A percentile compares a stretch with the other conserved stretches of the same genome.
These are phyloP conservation scores for Amaranthus tricolor DNA, from an alignment of 179 eudicot genomes.

Conservation along the genomic window DNA sequence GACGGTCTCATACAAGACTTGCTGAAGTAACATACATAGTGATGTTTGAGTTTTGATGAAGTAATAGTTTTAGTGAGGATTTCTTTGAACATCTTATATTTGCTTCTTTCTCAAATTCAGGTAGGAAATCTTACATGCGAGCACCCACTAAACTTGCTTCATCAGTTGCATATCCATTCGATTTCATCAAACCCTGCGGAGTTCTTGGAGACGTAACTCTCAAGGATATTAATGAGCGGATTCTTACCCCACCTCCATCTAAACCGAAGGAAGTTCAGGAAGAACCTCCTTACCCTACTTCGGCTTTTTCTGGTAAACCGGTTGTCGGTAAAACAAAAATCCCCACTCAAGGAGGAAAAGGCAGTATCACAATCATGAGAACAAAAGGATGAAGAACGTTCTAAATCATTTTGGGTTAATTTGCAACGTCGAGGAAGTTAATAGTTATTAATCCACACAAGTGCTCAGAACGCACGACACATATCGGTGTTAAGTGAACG, in stretches of 20 bases:
- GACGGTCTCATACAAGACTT: too few relatives aligned
- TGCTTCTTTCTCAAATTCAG: constrained; percentile 31
- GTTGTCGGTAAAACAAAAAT: constrained; percentile 91
- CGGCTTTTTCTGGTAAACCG: constrained; percentile 92
- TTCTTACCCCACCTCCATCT: constrained; percentile 67
- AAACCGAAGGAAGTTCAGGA: constrained; percentile 45
- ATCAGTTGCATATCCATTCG: constrained; percentile 77
- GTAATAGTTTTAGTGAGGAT: neutral
- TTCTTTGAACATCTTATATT: neutral
- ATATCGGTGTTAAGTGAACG: constrained; percentile 10
- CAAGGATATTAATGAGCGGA: constrained; percentile 80
- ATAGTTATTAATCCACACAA: constrained; percentile 13
- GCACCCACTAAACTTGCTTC: constrained; percentile 66
- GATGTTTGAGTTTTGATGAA: neutral
- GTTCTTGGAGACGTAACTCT: constrained; percentile 71
- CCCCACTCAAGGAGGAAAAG: constrained; percentile 91
- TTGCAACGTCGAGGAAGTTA: neutral
- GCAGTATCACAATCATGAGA: constrained; percentile 94
- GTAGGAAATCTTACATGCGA: constrained; percentile 63
- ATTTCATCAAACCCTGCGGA: constrained; percentile 76
- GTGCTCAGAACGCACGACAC: constrained; percentile 16
- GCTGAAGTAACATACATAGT: too few relatives aligned
- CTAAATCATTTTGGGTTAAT: constrained; percentile 1
- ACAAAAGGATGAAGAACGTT: constrained; percentile 66
- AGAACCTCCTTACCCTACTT: constrained; percentile 56